A percentile compares a stretch with the other conserved stretches of the same genome.
Conservation (phyloP, 768 basidiomycete genomes). For the Boletus rubropictus region DNA sequence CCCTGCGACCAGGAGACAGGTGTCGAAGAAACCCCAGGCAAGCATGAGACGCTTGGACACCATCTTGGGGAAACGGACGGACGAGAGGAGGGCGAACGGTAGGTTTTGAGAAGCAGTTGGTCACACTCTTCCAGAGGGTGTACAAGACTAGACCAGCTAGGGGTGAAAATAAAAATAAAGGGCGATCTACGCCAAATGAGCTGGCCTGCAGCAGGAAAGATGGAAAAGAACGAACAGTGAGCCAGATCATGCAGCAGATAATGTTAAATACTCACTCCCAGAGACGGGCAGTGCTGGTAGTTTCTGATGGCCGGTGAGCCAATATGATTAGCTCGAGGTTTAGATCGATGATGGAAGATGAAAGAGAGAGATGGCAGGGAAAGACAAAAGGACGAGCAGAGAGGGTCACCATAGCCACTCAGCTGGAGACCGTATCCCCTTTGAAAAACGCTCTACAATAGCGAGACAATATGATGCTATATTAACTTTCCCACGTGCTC, state of each 20-base stretch:
- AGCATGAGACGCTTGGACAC: slow-evolving; percentile 65
- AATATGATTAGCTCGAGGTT: not conserved
- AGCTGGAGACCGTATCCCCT: too few species aligned
- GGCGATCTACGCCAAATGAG: slow-evolving; percentile 66
- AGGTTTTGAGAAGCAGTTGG: slow-evolving; percentile 5
- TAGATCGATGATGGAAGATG: not conserved
- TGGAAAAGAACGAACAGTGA: slow-evolving; percentile 1
- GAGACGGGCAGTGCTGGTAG: not conserved
- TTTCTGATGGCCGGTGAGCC: slow-evolving; percentile 3
- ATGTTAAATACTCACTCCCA: slow-evolving; percentile 4
- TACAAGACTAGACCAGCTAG: slow-evolving; percentile 38
- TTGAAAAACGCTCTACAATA: too few species aligned
- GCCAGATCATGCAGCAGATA: not conserved
- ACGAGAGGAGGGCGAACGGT: not conserved
- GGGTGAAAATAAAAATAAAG: slow-evolving; percentile 34
- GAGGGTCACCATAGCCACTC: slow-evolving; percentile 22
- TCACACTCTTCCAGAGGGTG: slow-evolving; percentile 53
- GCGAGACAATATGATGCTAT: too few species aligned
- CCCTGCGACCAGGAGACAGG: slow-evolving; percentile 67
- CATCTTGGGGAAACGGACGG: slow-evolving; percentile 39
- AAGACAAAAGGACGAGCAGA: not conserved
- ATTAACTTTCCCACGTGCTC: not conserved
- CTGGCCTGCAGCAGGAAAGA: slow-evolving; percentile 38
- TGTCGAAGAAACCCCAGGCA: slow-evolving; percentile 67
- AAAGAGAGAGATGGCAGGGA: not conserved